Evolutionary conservation across 2,329 filamentous ascomycete genomes (phyloP).

Genomic region (Ambrosiella beaveri): DNA sequence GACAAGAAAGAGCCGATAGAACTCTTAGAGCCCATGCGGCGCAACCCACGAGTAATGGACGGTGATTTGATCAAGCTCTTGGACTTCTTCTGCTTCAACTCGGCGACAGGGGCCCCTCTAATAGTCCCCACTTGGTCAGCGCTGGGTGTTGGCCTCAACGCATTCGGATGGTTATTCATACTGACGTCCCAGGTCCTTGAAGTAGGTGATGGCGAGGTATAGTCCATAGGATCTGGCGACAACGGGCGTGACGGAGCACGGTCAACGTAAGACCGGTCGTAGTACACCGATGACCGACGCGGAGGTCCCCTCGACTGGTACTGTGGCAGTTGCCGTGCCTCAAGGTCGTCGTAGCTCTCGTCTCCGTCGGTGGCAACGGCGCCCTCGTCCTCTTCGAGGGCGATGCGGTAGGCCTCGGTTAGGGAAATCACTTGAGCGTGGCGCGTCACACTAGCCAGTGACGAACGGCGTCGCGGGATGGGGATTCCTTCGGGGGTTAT

Average conservation of each 20-base stretch:
- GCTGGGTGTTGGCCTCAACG: neutral
- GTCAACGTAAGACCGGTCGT: constrained; percentile 2
- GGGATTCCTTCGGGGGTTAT: constrained; percentile 12
- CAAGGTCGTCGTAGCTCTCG: constrained; percentile 11
- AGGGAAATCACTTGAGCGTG: constrained; percentile 12
- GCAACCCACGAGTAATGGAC: constrained; percentile 10
- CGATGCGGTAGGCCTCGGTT: constrained; percentile 11
- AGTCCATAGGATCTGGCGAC: constrained; percentile 6
- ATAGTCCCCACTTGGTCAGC: constrained; percentile 7
- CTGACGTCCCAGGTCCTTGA: neutral
- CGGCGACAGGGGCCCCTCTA: neutral
- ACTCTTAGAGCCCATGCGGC: constrained; percentile 11
- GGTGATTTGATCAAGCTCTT: constrained; percentile 7
- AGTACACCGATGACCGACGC: neutral
- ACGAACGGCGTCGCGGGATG: constrained; percentile 13
- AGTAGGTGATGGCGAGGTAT: constrained; percentile 1
- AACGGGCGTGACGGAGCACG: constrained; percentile 3
- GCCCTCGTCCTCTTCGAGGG: constrained; percentile 11
- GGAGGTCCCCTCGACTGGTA: neutral
- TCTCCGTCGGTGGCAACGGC: constrained; percentile 10
- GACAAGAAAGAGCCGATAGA: constrained; percentile 11
- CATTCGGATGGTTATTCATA: neutral
- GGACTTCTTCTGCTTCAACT: constrained; percentile 8
- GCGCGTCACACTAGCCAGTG: constrained; percentile 13
- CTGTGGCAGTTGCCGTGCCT: neutral